Percentiles rank a stretch among this genome's conserved stretches.
phyloP scores from a whole-genome alignment of 2,329 filamentous ascomycete species.

The Aureobasidium sp. region DNA sequence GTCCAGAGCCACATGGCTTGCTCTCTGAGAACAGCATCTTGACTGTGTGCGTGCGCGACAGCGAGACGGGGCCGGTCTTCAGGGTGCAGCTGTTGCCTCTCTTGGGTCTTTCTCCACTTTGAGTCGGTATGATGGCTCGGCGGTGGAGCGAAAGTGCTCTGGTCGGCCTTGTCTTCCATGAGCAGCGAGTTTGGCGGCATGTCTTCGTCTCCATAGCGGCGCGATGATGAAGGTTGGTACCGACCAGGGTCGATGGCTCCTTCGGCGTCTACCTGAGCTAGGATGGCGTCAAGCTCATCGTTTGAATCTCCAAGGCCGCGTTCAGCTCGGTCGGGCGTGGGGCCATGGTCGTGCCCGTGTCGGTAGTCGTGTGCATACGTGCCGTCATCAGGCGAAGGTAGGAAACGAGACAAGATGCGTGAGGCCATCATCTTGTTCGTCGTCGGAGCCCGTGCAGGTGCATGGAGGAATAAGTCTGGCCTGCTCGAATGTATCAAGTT shows the following conservation, averaged over 20 bases:
- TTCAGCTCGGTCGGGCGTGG: constrained; percentile 28
- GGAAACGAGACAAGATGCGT: constrained; percentile 43
- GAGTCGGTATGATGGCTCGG: constrained; percentile 23
- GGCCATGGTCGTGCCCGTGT: constrained; percentile 21
- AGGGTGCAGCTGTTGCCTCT: constrained; percentile 36
- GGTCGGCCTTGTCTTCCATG: constrained; percentile 39
- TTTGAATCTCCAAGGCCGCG: constrained; percentile 42
- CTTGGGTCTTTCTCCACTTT: constrained; percentile 43
- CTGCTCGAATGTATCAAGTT: neutral
- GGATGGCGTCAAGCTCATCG: constrained; percentile 47
- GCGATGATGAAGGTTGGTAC: neutral
- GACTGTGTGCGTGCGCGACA: constrained; percentile 5
- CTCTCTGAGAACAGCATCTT: constrained; percentile 49
- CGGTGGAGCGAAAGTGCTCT: constrained; percentile 15
- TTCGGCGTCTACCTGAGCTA: constrained; percentile 38
- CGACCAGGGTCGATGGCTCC: constrained; percentile 5
- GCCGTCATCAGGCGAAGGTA: constrained; percentile 32
- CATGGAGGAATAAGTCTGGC: neutral
- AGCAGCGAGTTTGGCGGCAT: constrained; percentile 56
- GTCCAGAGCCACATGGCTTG: constrained; percentile 89
- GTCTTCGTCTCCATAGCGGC: constrained; percentile 28
- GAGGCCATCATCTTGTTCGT: constrained; percentile 40
- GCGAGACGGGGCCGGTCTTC: constrained; percentile 14
- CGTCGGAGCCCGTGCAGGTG: neutral
- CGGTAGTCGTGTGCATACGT: constrained; percentile 32